A percentile compares a stretch with the other conserved stretches of the same genome.
These are phyloP conservation scores for Fallopia convolvulus DNA, from an alignment of 148 eudicot species.

Conservation along the genomic window DNA sequence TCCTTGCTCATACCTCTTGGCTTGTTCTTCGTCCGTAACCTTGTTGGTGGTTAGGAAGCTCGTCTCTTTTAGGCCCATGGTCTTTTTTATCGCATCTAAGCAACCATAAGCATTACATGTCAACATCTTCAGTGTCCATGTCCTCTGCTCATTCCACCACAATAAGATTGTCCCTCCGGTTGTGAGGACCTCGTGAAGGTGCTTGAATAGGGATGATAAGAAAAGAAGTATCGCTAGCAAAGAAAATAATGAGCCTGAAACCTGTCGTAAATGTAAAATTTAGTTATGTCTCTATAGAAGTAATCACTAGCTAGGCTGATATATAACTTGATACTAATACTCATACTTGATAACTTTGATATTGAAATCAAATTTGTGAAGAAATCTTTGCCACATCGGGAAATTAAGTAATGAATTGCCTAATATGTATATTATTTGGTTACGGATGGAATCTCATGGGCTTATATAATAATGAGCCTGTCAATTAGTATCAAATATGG, in stretches of 20 bases:
- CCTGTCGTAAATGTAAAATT: background rate
- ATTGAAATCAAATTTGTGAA: no score
- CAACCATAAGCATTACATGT: background rate
- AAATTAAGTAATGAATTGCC: no score
- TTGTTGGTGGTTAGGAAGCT: background rate
- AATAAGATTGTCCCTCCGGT: background rate
- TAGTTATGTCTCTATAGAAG: background rate
- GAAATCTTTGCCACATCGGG: no score
- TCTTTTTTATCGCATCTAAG: background rate
- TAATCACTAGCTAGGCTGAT: background rate
- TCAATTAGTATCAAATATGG: background rate
- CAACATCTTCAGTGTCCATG: background rate
- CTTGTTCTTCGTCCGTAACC: background rate
- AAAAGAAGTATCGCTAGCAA: slow-evolving; percentile 4
- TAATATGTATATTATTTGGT: no score
- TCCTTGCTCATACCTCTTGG: background rate
- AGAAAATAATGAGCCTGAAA: background rate
- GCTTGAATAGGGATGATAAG: background rate
- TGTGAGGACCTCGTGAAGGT: background rate
- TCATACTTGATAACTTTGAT: no score
- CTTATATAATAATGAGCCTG: no score
- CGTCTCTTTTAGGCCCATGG: background rate
- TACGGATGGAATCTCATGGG: no score
- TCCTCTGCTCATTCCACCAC: slow-evolving; percentile 5
- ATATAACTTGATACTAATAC: no score